Conservation (phyloP, 352 stramenopile species). For the Globisporangium spinosum region DNA sequence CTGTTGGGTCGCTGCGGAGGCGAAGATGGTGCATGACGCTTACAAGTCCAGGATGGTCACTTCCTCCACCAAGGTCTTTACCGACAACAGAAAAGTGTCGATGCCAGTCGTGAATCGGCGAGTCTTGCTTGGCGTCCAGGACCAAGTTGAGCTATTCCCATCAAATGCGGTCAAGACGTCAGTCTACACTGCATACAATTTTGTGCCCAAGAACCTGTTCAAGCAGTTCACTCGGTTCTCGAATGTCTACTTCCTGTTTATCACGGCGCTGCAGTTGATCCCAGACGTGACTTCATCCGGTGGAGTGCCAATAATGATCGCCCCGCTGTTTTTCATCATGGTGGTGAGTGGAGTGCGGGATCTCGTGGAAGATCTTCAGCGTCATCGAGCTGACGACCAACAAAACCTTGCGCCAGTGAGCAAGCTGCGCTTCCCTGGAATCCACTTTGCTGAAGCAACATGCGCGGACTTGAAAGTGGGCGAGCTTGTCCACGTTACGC, state of each 20-base stretch:
- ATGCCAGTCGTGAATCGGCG: constrained; percentile 21
- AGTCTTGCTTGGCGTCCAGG: constrained; percentile 24
- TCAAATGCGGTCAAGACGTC: constrained; percentile 56
- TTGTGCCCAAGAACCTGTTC: constrained; percentile 67
- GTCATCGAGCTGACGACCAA: constrained; percentile 60
- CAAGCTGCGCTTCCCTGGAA: constrained; percentile 23
- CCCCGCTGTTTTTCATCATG: constrained; percentile 85
- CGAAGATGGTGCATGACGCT: constrained; percentile 11
- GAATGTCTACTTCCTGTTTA: constrained; percentile 91
- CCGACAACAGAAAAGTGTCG: constrained; percentile 15
- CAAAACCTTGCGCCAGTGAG: constrained; percentile 47
- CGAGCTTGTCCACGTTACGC: constrained; percentile 66
- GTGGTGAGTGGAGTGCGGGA: constrained; percentile 77
- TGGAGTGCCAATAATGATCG: constrained; percentile 77
- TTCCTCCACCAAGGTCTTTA: not conserved
- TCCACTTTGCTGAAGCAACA: constrained; percentile 21
- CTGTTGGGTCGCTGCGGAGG: not conserved
- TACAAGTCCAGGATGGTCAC: constrained; percentile 17
- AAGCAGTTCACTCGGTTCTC: constrained; percentile 84
- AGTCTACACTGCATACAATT: constrained; percentile 61
- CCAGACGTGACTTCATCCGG: constrained; percentile 80
- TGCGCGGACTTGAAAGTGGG: constrained; percentile 71
- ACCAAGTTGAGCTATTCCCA: constrained; percentile 25
- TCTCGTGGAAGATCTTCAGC: constrained; percentile 75
- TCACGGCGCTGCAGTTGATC: constrained; percentile 81